A percentile compares a stretch with the other conserved stretches of the same genome.
phyloP scores from a whole-genome alignment of 768 basidiomycete species.

The Auricularia cornea region DNA sequence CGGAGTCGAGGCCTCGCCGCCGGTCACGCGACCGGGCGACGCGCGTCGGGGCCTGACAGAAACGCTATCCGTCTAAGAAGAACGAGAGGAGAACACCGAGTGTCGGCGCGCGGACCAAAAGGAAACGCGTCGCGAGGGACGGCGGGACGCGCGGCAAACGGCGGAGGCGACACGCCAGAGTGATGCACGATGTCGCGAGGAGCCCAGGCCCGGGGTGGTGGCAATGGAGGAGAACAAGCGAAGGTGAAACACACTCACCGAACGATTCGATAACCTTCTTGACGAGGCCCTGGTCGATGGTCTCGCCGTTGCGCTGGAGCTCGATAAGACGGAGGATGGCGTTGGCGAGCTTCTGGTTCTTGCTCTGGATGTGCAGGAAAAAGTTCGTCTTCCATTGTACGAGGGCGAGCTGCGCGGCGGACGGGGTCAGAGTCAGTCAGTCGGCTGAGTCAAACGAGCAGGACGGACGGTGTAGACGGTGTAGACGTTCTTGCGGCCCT shows the following conservation, averaged over 20 bases:
- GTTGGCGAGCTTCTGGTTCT: slow-evolving; percentile 71
- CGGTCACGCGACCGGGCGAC: no score
- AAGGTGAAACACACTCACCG: slow-evolving; percentile 24
- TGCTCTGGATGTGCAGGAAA: slow-evolving; percentile 80
- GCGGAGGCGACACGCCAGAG: no score
- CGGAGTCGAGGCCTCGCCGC: no score
- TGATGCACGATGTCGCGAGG: no score
- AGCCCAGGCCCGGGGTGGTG: no score
- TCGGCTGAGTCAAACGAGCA: neutral
- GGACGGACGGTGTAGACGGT: slow-evolving; percentile 83
- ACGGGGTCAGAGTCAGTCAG: neutral
- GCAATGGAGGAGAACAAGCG: no score
- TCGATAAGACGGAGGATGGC: slow-evolving; percentile 89
- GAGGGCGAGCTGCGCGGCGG: slow-evolving; percentile 66
- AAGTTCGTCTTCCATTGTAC: slow-evolving; percentile 94
- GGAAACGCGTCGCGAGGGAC: no score
- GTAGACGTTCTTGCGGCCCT: slow-evolving; percentile 91
- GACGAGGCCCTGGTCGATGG: slow-evolving; percentile 84
- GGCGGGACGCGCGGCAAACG: no score
- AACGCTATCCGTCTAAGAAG: no score
- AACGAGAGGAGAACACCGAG: no score
- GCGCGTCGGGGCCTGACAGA: no score
- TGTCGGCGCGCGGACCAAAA: no score
- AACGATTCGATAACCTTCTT: slow-evolving; percentile 95
- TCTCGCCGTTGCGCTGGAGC: slow-evolving; percentile 87